These are phyloP conservation scores for Coniferiporia sulphurascens DNA, from an alignment of 1,284 basidiomycete genomes.

Conservation along the genomic window DNA sequence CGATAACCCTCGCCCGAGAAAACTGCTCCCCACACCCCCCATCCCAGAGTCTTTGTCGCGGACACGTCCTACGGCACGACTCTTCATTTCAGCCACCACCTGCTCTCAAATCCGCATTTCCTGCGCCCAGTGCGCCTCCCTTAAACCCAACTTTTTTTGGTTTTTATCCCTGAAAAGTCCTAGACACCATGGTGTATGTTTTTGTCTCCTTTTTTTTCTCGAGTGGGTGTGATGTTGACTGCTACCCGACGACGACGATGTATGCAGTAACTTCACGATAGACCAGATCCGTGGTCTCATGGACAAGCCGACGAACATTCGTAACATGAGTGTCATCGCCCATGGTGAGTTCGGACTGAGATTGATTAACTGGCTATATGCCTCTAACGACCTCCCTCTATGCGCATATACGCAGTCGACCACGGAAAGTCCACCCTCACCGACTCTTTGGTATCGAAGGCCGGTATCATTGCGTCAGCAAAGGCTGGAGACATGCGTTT, in stretches of 20 bases:
- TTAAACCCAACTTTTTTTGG: conserved; percentile 5
- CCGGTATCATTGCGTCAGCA: conserved; percentile 95
- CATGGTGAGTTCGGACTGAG: conserved; percentile 56
- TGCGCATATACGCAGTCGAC: conserved; percentile 65
- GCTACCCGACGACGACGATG: conserved; percentile 16
- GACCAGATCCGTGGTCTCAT: conserved; percentile 90
- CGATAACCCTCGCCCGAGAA: neutral
- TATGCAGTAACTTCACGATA: conserved; percentile 78
- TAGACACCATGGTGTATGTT: conserved; percentile 74
- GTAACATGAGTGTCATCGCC: conserved; percentile 99
- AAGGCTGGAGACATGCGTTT: conserved; percentile 98
- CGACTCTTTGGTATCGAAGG: conserved; percentile 98
- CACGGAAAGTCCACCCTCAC: conserved; percentile 99
- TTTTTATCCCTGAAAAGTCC: conserved; percentile 22
- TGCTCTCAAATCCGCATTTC: neutral
- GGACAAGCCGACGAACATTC: conserved; percentile 89
- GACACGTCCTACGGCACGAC: neutral
- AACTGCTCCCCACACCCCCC: neutral
- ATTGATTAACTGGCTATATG: conserved; percentile 18
- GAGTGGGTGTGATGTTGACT: neutral
- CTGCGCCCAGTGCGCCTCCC: conserved; percentile 5
- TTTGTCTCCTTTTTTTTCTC: conserved; percentile 8
- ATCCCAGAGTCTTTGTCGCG: conserved; percentile 3
- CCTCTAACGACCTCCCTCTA: conserved; percentile 20
- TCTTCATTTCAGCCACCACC: neutral